Evolutionary conservation across 306 rosid genomes (phyloP), one percentile per base, ranked within the genome.

Genomic region (Begonia fuchsioides): DNA sequence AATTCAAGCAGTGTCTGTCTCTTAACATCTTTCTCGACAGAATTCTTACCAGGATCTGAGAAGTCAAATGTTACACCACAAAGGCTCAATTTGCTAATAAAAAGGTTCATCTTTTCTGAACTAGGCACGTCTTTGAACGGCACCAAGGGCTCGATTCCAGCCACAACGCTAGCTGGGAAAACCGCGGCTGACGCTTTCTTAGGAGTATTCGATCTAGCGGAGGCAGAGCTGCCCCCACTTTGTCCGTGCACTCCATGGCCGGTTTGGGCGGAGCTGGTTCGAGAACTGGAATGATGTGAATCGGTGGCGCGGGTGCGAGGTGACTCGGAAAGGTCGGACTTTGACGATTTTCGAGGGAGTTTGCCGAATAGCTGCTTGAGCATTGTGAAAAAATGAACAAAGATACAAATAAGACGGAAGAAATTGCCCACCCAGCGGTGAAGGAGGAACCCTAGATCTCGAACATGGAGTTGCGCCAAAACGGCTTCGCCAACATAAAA

Each of bases 61-160:
- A 86, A 86, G 75, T 86, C 95, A 38, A 86, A 86, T 13, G 85
- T 69, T 1, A 81, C 85, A 50, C 93, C 81, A 18, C 95, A 86
- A 60, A 86, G 95, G 60, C 95, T 81, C 57, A 86, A 59, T 78
- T 86, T 86, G 72, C 95, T 86, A 39, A 86, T 73, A 13, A 78
- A 81, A 17, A 86, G 87, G 66, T 78, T 81, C 93, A 78, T 76
- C 71, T 69, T 86, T 54, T 86, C 93, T 2, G 78, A 47, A 18
- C 45, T 63, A 2, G 85, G 73, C 61, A 81, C 93, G 49, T 86
- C 95, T 58, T 74, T 78, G 61, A 86, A 86, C 15, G 95, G 85
- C 65, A 86, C 80, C 67, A 86, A 41, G 4, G 95, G 95, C 69
- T 75, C 81, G 53, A 75, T 75, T 6, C 81, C 81, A 3, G 81